Percentiles rank a stretch among this genome's conserved stretches.
These are phyloP conservation scores for Pterocarpus macrocarpus DNA, from an alignment of 306 rosid species.

Conservation along the genomic window DNA sequence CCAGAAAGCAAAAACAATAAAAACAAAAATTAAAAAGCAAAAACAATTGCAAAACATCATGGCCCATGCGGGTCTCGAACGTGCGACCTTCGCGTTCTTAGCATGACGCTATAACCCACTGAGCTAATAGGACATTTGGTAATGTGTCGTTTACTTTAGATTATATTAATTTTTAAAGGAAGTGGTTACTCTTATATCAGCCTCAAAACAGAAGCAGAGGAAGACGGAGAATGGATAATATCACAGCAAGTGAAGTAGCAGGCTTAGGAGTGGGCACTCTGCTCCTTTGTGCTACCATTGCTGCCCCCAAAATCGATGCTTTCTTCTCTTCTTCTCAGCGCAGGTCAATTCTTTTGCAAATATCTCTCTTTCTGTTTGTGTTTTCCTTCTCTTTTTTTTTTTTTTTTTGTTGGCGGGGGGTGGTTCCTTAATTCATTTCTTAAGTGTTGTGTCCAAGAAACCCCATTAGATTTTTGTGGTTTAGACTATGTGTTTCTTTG, in stretches of 20 bases:
- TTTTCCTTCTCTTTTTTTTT: neutral
- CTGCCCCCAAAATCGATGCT: slow-evolving; percentile 85
- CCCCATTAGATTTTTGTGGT: neutral
- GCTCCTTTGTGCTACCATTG: slow-evolving; percentile 81
- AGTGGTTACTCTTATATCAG: neutral
- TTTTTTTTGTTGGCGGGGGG: neutral
- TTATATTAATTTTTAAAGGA: too few species aligned
- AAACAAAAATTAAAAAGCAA: neutral
- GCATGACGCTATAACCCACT: slow-evolving; percentile 94
- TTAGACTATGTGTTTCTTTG: neutral
- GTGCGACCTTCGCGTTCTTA: slow-evolving; percentile 93
- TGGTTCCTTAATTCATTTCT: neutral
- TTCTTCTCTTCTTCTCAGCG: slow-evolving; percentile 89
- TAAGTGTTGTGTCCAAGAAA: neutral
- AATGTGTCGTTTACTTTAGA: too few species aligned
- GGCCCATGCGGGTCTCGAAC: slow-evolving; percentile 98
- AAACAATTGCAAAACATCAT: neutral
- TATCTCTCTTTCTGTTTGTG: neutral
- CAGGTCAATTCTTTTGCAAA: slow-evolving; percentile 51
- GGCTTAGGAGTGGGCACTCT: slow-evolving; percentile 84
- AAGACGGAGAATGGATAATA: slow-evolving; percentile 64
- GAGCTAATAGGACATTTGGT: slow-evolving; percentile 77
- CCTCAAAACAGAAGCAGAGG: neutral
- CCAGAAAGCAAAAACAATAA: neutral
- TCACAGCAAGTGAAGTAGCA: slow-evolving; percentile 88